Conservation (phyloP, 495 filamentous ascomycete genomes). For the Neurospora sp. region DNA sequence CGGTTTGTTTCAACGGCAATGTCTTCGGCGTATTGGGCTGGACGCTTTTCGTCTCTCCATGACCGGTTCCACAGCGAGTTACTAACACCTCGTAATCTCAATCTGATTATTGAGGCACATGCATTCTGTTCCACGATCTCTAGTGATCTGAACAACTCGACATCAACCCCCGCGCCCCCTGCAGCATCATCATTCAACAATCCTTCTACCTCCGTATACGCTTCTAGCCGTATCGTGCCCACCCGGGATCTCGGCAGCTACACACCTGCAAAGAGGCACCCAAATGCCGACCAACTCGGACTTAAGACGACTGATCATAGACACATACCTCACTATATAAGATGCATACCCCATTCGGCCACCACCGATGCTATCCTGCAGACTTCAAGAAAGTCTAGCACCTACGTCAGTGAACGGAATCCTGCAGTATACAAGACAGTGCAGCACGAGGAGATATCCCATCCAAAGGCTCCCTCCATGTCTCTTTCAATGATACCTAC, state of each 20-base stretch:
- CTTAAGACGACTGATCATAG: neutral
- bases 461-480: neutral
- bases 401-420: neutral
- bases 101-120: slow-evolving; percentile 17
- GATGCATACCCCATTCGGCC: slow-evolving; percentile 14
- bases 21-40: slow-evolving; percentile 41
- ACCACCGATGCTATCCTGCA: slow-evolving; percentile 20
- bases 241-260: neutral
- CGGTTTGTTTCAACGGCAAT: slow-evolving; percentile 20
- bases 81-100: slow-evolving; percentile 20
- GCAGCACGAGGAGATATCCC: neutral
- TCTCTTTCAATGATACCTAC: neutral
- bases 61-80: slow-evolving; percentile 43
- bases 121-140: slow-evolving; percentile 11
- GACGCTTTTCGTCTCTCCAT: slow-evolving; percentile 44
- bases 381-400: neutral
- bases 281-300: neutral
- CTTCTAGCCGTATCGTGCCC: slow-evolving; percentile 1
- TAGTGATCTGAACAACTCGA: slow-evolving; percentile 1
- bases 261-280: neutral
- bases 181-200: slow-evolving; percentile 15
- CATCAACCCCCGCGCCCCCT: neutral
- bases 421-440: neutral
- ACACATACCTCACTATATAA: neutral
- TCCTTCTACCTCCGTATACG: slow-evolving; percentile 11